Percentiles rank a stretch among this genome's conserved stretches.
Evolutionary conservation across 78 protist genomes (phyloP).

Genomic region (Dictyostelium intermedium): DNA sequence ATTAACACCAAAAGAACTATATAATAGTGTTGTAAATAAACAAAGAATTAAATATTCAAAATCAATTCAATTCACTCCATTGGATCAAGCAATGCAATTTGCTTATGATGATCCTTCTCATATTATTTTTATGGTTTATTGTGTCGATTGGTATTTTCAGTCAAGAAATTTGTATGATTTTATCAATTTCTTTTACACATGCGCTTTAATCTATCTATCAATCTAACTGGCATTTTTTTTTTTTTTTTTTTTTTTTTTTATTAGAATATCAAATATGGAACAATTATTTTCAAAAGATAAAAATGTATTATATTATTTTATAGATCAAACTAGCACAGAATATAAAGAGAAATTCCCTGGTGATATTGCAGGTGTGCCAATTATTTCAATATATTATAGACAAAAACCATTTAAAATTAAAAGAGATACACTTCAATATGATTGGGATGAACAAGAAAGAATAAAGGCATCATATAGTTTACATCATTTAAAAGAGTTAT

Average conservation of each 20-base stretch:
- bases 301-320: slow-evolving; percentile 2
- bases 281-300: slow-evolving; percentile 34
- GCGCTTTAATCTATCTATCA: no score
- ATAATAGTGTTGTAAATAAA: slow-evolving; percentile 8
- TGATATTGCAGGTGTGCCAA: slow-evolving; percentile 65
- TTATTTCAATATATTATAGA: slow-evolving; percentile 20
- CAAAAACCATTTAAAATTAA: slow-evolving; percentile 53
- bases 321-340: slow-evolving; percentile 33
- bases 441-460: slow-evolving; percentile 53
- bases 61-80: slow-evolving; percentile 18
- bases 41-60: neutral
- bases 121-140: slow-evolving; percentile 38
- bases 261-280: slow-evolving; percentile 25
- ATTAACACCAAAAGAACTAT: slow-evolving; percentile 31
- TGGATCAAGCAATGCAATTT: neutral
- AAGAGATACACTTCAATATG: slow-evolving; percentile 27
- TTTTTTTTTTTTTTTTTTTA: no score
- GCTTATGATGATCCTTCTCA: slow-evolving; percentile 65
- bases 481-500: neutral
- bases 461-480: neutral
- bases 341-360: slow-evolving; percentile 16
- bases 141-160: slow-evolving; percentile 54
- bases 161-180: slow-evolving; percentile 21
- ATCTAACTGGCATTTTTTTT: no score
- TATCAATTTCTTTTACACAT: no score